phyloP scores from a whole-genome alignment of 2,329 filamentous ascomycete genomes.

The Trichoderma atroviride region DNA sequence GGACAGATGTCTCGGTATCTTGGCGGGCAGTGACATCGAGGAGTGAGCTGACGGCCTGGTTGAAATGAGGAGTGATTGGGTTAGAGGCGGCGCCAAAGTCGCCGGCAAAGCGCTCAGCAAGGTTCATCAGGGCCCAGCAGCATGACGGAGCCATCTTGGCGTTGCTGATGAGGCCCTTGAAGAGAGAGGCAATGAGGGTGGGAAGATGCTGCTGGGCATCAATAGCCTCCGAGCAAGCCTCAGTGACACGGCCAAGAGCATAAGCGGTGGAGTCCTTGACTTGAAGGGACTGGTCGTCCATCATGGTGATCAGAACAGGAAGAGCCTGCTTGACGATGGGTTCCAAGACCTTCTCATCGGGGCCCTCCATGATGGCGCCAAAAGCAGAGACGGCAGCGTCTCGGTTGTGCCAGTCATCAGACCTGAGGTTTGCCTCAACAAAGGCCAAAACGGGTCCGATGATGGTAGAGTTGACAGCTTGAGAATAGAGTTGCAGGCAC shows the following conservation, averaged over 20 bases:
- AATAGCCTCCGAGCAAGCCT: slow-evolving; percentile 88
- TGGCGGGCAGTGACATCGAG: slow-evolving; percentile 81
- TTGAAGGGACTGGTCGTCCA: slow-evolving; percentile 86
- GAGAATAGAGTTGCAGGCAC: slow-evolving; percentile 91
- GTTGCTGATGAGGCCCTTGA: slow-evolving; percentile 84
- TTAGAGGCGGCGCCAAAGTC: slow-evolving; percentile 78
- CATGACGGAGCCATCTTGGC: slow-evolving; percentile 97
- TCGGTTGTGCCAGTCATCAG: slow-evolving; percentile 90
- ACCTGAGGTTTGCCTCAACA: slow-evolving; percentile 86
- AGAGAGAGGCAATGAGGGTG: slow-evolving; percentile 82
- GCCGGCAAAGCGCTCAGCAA: slow-evolving; percentile 92
- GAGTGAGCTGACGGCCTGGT: slow-evolving; percentile 84
- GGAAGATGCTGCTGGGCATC: slow-evolving; percentile 83
- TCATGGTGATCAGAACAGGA: slow-evolving; percentile 84
- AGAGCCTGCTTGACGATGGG: slow-evolving; percentile 95
- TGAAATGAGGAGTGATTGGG: slow-evolving; percentile 87
- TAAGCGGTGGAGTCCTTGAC: slow-evolving; percentile 97
- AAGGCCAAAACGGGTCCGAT: slow-evolving; percentile 86
- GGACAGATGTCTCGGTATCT: slow-evolving; percentile 83
- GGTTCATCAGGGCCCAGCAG: slow-evolving; percentile 98
- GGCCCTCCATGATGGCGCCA: slow-evolving; percentile 97
- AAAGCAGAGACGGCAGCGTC: slow-evolving; percentile 97
- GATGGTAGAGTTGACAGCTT: slow-evolving; percentile 82
- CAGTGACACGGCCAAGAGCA: slow-evolving; percentile 92
- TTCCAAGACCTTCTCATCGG: slow-evolving; percentile 87